Base-by-base conservation (phyloP, 139 green algal species). In the Chlorella sp. region DNA sequence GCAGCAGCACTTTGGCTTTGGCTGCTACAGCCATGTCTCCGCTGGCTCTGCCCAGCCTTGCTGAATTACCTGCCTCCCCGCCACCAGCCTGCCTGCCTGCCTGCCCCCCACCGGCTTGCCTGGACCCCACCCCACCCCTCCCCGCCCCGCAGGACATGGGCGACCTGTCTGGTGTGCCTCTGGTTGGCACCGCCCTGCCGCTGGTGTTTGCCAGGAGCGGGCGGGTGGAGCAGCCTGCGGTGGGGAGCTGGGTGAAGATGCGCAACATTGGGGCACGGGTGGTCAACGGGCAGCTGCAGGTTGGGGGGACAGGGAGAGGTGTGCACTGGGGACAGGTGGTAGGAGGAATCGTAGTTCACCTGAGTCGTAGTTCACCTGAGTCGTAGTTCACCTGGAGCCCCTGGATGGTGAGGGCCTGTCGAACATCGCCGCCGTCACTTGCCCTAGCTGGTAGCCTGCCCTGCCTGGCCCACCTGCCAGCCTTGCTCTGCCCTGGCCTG, bases 221-320 rank as follows among this genome's bases (percentile, higher is more conserved):
- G 26, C 26, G 26, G 37, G 60, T 61, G 30, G 53, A 78, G 60
- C 40, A 28, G 22, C 92, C 80, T 2, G 3, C 30, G 3, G 79
- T 78, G 40, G 91, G 91, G 64, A 42, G n/a, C 28, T 94, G 91
- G 91, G 80, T 94, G 12, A 94, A 94, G 71, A 64, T 95, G n/a
- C 86, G 91, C 42, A 95, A 95, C 89, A 57, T 92, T 40, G 81
- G 85, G 16, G 85, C 88, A 4, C 86, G 88, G 28, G 86, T 92
- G 36, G 83, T 93, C 22, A 19, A 81, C 53, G 89, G 91, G 22
- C 92, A 94, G 91, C 68, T 94, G 69, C 90, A 30, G 22, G 39
- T 48, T 21, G 39, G 26, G 39, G 22, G n/a, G 28, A 7, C 14
- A 9, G 71, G 71, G 7, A 71, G 64, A 14, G 14, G 26, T 73